These are phyloP conservation scores for Suillus hirtellus DNA, from an alignment of 768 basidiomycete species.

Conservation along the genomic window DNA sequence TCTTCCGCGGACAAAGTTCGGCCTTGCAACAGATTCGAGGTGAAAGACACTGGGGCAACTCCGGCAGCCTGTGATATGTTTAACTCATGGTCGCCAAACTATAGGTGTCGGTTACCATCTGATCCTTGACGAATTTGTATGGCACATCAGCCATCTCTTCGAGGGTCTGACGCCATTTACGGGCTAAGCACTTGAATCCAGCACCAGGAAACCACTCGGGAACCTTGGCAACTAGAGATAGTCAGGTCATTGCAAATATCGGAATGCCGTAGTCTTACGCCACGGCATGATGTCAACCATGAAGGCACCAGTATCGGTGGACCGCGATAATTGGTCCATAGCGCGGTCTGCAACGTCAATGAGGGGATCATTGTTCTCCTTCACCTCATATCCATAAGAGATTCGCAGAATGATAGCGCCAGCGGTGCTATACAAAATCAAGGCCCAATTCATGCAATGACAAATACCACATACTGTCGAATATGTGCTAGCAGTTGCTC, in stretches of 20 bases:
- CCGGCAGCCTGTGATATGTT: conserved; percentile 50
- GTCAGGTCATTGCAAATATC: neutral
- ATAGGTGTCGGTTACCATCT: conserved; percentile 42
- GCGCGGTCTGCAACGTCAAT: conserved; percentile 51
- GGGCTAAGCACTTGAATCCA: conserved; percentile 53
- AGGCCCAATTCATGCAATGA: conserved; percentile 3
- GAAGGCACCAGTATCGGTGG: conserved; percentile 47
- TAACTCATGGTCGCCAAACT: too few species aligned
- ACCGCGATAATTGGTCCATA: conserved; percentile 50
- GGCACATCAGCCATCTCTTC: conserved; percentile 58
- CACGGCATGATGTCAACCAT: conserved; percentile 55
- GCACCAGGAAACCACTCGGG: conserved; percentile 62
- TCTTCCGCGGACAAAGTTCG: conserved; percentile 25
- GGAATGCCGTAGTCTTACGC: conserved; percentile 24
- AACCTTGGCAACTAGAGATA: conserved; percentile 38
- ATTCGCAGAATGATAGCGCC: conserved; percentile 55
- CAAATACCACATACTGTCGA: conserved; percentile 37
- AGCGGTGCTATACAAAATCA: conserved; percentile 37
- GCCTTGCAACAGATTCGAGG: conserved; percentile 45
- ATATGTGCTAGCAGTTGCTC: conserved; percentile 38
- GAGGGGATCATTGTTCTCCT: conserved; percentile 51
- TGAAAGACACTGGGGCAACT: conserved; percentile 48
- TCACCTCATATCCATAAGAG: conserved; percentile 56
- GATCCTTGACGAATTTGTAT: conserved; percentile 58
- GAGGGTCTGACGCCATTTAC: conserved; percentile 54